These are phyloP conservation scores for Debaryomyces subglobosus DNA, from an alignment of 1,139 yeast genomes.

Conservation along the genomic window DNA sequence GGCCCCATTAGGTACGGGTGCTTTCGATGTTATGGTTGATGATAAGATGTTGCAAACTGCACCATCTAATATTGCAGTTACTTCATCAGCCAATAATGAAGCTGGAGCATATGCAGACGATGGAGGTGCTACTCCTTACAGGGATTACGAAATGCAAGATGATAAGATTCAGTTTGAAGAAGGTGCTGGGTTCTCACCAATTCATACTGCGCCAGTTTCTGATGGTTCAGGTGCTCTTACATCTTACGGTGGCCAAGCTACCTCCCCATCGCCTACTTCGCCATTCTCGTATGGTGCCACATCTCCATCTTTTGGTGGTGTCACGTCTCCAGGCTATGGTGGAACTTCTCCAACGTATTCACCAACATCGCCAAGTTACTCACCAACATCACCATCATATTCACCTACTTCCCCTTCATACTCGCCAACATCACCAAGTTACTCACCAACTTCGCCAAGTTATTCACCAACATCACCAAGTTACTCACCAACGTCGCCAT, in stretches of 20 bases:
- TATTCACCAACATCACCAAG: conserved; percentile 76
- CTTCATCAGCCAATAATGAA: conserved; percentile 30
- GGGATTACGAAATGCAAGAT: conserved; percentile 76
- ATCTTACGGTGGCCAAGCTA: conserved; percentile 78
- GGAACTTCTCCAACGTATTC: conserved; percentile 55
- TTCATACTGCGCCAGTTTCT: conserved; percentile 82
- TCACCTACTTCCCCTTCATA: conserved; percentile 74
- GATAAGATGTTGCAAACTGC: conserved; percentile 79
- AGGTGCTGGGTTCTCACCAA: conserved; percentile 91
- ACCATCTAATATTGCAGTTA: conserved; percentile 56
- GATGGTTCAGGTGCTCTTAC: conserved; percentile 92
- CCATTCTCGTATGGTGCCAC: conserved; percentile 65
- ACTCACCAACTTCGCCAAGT: conserved; percentile 72
- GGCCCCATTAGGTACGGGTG: conserved; percentile 99
- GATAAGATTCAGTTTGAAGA: conserved; percentile 76
- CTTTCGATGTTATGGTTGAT: conserved; percentile 94
- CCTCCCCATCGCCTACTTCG: conserved; percentile 57
- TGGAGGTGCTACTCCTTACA: conserved; percentile 96
- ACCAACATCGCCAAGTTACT: conserved; percentile 46
- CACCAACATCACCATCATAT: conserved; percentile 55
- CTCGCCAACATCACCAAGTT: conserved; percentile 73
- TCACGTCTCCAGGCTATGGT: conserved; percentile 62
- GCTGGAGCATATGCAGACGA: conserved; percentile 45
- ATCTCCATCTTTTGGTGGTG: conserved; percentile 59
- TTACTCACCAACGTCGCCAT: conserved; percentile 76